Evolutionary conservation across 192 early-diverging fungal species (phyloP), one percentile per base, ranked within the genome.

Genomic region (Coemansia sp.): DNA sequence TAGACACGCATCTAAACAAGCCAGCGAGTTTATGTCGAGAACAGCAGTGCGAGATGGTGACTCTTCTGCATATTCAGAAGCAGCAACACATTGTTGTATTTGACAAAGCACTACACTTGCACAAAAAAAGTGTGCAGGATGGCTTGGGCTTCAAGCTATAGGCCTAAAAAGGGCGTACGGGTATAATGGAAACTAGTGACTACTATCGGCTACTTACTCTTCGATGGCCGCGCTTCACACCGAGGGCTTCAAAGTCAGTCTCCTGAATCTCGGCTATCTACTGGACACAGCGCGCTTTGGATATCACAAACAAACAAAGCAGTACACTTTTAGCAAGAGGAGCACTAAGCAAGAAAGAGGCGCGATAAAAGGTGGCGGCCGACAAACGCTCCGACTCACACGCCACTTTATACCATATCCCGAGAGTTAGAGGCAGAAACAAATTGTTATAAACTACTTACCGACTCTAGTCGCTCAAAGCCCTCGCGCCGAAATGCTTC

Each of bases 231-330:
- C 80, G 80, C 52, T 82, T 82, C 6, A 82, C 80, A 18, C 73
- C 80, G 47, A 82, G 70, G 9, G 66, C 80, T 40, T 82, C 80
- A 61, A 82, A 82, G 60, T 82, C 80, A 33, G 80, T 62, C 66
- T 82, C 80, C 62, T 78, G 75, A 59, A 82, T 82, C 46, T 77
- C 75, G 1, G 70, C 75, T 68, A 82, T 75, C 80, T 82, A 82
- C 40, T 9, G 20, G 49, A 18, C 49, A 51, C 24, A n/a, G 20
- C n/a, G 20, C n/a, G n/a, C 20, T 22, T 51, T 9, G 49, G 49
- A 51, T 51, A 24, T 2, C 49, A 68, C 11, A 40, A 29, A n/a
- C 52, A 42, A 40, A 27, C 54, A 15, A 43, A 36, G 20, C 36
- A 52, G 54, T 42, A 6, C 18, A 43, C 44, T n/a, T 36, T 67